phyloP scores from a whole-genome alignment of 495 filamentous ascomycete genomes.

The Coniosporium apollinis region DNA sequence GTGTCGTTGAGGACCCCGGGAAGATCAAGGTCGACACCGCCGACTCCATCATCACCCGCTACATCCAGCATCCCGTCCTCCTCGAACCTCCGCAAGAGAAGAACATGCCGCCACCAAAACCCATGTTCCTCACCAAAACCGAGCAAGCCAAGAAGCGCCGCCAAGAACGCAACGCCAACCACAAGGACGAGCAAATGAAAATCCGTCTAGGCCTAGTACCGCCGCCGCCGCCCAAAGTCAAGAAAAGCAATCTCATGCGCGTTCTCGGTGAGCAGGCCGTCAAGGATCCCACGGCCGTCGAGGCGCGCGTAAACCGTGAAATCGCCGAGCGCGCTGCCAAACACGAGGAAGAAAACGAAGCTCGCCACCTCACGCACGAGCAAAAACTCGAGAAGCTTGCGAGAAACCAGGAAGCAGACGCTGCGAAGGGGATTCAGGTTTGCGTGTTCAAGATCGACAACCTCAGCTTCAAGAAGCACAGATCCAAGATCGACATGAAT shows the following conservation, averaged over 20 bases:
- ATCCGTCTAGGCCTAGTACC: constrained; percentile 78
- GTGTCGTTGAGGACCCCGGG: constrained; percentile 43
- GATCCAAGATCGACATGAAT: constrained; percentile 83
- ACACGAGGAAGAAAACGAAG: constrained; percentile 67
- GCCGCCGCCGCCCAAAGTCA: constrained; percentile 83
- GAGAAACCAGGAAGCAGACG: constrained; percentile 71
- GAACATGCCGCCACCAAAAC: constrained; percentile 58
- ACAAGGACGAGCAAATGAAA: constrained; percentile 94
- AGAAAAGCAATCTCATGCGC: constrained; percentile 90
- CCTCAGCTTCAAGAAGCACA: constrained; percentile 76
- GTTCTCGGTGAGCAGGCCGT: constrained; percentile 95
- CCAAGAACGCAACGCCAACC: constrained; percentile 73
- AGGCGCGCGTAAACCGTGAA: constrained; percentile 79
- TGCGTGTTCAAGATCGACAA: constrained; percentile 78
- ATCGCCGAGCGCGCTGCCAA: constrained; percentile 67
- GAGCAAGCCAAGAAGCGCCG: constrained; percentile 86
- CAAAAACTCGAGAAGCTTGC: constrained; percentile 73
- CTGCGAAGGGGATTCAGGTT: constrained; percentile 63
- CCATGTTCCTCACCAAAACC: constrained; percentile 80
- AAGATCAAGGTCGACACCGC: constrained; percentile 56
- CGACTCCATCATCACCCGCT: constrained; percentile 73
- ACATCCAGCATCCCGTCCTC: constrained; percentile 86
- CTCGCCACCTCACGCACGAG: constrained; percentile 82
- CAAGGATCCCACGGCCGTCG: constrained; percentile 92
- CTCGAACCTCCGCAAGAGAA: constrained; percentile 84